Evolutionary conservation across 108 stramenopile species (phyloP).

Genomic region (Cyclotella distinguenda): DNA sequence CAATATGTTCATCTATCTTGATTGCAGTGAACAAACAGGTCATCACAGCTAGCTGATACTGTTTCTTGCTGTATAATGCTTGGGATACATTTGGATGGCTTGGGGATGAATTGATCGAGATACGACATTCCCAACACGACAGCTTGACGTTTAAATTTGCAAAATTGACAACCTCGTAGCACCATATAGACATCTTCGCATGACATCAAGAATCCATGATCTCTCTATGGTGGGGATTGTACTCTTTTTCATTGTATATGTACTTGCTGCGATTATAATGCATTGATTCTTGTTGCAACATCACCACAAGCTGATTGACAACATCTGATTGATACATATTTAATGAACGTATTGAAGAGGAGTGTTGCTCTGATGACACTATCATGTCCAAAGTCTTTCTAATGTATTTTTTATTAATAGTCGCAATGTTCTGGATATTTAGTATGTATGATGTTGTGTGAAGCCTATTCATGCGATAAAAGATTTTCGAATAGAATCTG

Average conservation of each 20-base stretch:
- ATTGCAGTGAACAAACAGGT: slow-evolving; percentile 78
- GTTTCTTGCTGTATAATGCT: slow-evolving; percentile 55
- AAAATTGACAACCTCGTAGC: slow-evolving; percentile 61
- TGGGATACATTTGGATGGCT: slow-evolving; percentile 47
- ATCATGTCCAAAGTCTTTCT: neutral
- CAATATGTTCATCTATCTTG: slow-evolving; percentile 77
- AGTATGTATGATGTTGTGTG: no score
- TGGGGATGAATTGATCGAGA: slow-evolving; percentile 62
- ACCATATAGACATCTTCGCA: slow-evolving; percentile 72
- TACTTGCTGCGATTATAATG: slow-evolving; percentile 16
- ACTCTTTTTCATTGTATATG: slow-evolving; percentile 2
- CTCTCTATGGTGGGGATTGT: neutral
- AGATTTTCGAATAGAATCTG: no score
- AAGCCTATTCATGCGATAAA: no score
- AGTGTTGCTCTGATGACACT: slow-evolving; percentile 2
- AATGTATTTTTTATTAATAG: no score
- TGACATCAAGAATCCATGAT: slow-evolving; percentile 57
- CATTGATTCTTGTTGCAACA: slow-evolving; percentile 7
- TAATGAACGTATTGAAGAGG: neutral
- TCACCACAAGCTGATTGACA: neutral
- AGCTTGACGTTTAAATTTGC: slow-evolving; percentile 64
- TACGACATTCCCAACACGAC: slow-evolving; percentile 77
- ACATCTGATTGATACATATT: neutral
- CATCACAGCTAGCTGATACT: slow-evolving; percentile 83
- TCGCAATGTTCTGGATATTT: neutral